Evolutionary conservation across 345 rosid species (phyloP).

Genomic region (Camelina hispida): DNA sequence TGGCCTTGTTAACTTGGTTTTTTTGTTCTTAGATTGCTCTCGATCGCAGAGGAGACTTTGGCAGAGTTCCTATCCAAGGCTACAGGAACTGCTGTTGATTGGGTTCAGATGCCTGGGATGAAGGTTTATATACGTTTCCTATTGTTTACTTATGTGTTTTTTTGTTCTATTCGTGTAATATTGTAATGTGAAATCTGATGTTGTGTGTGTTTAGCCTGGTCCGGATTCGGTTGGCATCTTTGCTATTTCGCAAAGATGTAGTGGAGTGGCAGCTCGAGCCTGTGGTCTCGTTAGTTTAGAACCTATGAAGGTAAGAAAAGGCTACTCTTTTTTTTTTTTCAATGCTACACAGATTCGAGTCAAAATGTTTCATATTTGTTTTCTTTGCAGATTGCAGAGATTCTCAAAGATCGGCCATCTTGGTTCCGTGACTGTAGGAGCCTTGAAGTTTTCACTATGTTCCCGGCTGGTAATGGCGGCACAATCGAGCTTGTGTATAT

Average conservation of each 20-base stretch:
- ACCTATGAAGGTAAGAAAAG: slow-evolving; percentile 72
- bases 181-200: slow-evolving; percentile 9
- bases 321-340: not conserved
- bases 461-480: slow-evolving; percentile 95
- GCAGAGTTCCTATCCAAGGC: slow-evolving; percentile 99
- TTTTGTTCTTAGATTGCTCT: slow-evolving; percentile 75
- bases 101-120: slow-evolving; percentile 99
- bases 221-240: slow-evolving; percentile 99
- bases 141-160: not conserved
- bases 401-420: slow-evolving; percentile 95
- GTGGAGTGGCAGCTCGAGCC: slow-evolving; percentile 99
- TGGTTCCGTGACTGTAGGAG: slow-evolving; percentile 99
- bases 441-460: slow-evolving; percentile 95
- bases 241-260: slow-evolving; percentile 98
- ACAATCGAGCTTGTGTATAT: slow-evolving; percentile 92
- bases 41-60: slow-evolving; percentile 99
- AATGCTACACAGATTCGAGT: not conserved
- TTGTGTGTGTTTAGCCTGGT: slow-evolving; percentile 80
- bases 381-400: slow-evolving; percentile 83
- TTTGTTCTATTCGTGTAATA: not conserved
- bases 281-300: slow-evolving; percentile 99
- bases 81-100: slow-evolving; percentile 99
- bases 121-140: slow-evolving; percentile 65
- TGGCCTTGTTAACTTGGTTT: slow-evolving; percentile 1
- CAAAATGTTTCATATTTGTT: slow-evolving; percentile 5